phyloP scores from a whole-genome alignment of 176 grass and related monocot species.

The Dactylis glomerata region DNA sequence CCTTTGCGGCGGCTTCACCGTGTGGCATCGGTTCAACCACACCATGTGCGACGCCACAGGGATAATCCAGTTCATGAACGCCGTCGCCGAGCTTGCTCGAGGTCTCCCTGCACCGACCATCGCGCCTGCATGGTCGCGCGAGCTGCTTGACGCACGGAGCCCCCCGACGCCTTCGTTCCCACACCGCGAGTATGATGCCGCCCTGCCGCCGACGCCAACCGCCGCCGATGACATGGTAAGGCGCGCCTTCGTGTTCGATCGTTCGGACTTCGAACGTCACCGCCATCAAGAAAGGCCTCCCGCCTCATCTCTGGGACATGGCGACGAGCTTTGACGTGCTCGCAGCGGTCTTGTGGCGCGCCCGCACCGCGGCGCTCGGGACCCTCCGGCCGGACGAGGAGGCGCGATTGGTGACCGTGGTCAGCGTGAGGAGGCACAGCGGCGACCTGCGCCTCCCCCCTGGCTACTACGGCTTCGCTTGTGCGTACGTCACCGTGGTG shows the following conservation, averaged over 20 bases:
- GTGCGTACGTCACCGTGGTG: background rate
- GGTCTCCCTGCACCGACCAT: background rate
- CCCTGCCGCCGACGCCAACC: background rate
- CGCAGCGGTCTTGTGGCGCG: background rate
- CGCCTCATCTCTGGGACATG: background rate
- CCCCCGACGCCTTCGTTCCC: background rate
- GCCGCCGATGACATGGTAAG: background rate
- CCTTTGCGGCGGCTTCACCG: background rate
- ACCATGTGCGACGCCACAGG: background rate
- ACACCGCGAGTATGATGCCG: background rate
- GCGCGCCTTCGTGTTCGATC: background rate
- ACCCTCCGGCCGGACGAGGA: background rate
- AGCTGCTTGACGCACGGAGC: background rate
- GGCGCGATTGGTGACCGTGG: background rate
- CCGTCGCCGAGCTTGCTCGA: background rate
- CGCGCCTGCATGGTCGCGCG: background rate
- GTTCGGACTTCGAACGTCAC: background rate
- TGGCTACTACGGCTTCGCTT: background rate
- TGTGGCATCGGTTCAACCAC: background rate
- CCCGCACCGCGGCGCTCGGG: background rate
- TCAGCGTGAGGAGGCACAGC: slow-evolving; percentile 1
- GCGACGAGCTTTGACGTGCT: background rate
- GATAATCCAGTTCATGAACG: background rate
- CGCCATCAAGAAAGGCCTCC: background rate
- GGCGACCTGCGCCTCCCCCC: background rate